A percentile compares a stretch with the other conserved stretches of the same genome.
phyloP scores from a whole-genome alignment of 352 stramenopile genomes.

The Ophiocytium majus region DNA sequence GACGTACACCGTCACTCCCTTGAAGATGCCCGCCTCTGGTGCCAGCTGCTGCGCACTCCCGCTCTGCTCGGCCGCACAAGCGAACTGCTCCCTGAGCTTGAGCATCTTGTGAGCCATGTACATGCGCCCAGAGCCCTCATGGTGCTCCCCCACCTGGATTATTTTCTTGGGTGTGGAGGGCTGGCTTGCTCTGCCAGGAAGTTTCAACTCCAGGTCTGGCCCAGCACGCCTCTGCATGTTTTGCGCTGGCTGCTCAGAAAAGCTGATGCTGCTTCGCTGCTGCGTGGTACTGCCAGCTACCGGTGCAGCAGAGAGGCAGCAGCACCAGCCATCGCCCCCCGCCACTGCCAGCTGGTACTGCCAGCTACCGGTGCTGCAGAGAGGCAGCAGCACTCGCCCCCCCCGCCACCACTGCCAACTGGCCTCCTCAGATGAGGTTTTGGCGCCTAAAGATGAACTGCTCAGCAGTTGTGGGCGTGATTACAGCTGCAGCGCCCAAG shows the following conservation, averaged over 20 bases:
- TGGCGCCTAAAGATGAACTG: no score
- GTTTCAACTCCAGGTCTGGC: background rate
- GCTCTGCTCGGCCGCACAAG: slow-evolving; percentile 19
- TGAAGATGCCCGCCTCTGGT: slow-evolving; percentile 62
- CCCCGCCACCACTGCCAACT: no score
- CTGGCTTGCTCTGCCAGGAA: background rate
- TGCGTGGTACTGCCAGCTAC: no score
- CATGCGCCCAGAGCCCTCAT: slow-evolving; percentile 75
- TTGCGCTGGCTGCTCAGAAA: background rate
- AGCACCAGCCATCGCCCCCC: no score
- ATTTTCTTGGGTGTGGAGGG: background rate
- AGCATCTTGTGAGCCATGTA: slow-evolving; percentile 87
- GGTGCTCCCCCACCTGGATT: slow-evolving; percentile 68
- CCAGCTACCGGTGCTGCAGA: no score
- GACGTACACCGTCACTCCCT: slow-evolving; percentile 73
- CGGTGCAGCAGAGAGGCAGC: no score
- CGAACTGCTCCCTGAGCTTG: slow-evolving; percentile 75
- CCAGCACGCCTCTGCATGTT: background rate
- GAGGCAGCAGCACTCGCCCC: no score
- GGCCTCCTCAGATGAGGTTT: no score
- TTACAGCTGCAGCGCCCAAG: no score
- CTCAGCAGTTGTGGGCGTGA: no score
- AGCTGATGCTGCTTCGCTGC: no score
- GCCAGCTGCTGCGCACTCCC: background rate
- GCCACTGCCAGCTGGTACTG: no score